A percentile compares a stretch with the other conserved stretches of the same genome.
These are phyloP conservation scores for Russula compacta DNA, from an alignment of 768 basidiomycete genomes.

Conservation along the genomic window DNA sequence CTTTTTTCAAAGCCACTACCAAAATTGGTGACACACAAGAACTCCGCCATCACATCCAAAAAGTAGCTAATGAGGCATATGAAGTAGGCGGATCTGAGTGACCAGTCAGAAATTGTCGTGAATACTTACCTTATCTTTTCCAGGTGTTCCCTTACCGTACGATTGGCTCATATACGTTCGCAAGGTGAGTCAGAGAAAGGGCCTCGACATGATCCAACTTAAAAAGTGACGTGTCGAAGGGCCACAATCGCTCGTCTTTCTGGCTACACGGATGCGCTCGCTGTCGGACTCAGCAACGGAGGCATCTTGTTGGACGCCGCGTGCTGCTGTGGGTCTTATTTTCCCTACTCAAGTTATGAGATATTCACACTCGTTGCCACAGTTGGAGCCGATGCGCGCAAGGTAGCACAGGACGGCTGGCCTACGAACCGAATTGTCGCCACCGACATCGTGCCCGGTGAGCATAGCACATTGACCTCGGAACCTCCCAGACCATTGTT, in stretches of 20 bases:
- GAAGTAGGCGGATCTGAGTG: background rate
- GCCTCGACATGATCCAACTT: background rate
- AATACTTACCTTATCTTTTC: background rate
- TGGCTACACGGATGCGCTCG: slow-evolving; percentile 27
- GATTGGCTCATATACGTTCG: slow-evolving; percentile 25
- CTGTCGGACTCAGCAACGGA: slow-evolving; percentile 28
- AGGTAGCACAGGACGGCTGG: slow-evolving; percentile 35
- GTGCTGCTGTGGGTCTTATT: slow-evolving; percentile 33
- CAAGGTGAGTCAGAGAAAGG: slow-evolving; percentile 13
- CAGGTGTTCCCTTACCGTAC: slow-evolving; percentile 28
- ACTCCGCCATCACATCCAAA: slow-evolving; percentile 6
- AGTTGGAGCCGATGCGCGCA: slow-evolving; percentile 37
- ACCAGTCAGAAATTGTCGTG: background rate
- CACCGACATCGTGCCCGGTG: slow-evolving; percentile 32
- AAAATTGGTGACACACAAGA: background rate
- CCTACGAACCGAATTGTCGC: slow-evolving; percentile 33
- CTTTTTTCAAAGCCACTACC: slow-evolving; percentile 5
- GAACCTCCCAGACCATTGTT: background rate
- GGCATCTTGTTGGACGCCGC: slow-evolving; percentile 38
- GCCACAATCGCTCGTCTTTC: slow-evolving; percentile 23
- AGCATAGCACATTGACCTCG: background rate
- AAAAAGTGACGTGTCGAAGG: slow-evolving; percentile 9
- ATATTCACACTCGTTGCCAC: background rate
- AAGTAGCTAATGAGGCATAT: slow-evolving; percentile 8
- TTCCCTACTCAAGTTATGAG: background rate